Percentiles rank a stretch among this genome's conserved stretches.
phyloP scores from a whole-genome alignment of 148 eudicot species.

The Camellia sinensis region DNA sequence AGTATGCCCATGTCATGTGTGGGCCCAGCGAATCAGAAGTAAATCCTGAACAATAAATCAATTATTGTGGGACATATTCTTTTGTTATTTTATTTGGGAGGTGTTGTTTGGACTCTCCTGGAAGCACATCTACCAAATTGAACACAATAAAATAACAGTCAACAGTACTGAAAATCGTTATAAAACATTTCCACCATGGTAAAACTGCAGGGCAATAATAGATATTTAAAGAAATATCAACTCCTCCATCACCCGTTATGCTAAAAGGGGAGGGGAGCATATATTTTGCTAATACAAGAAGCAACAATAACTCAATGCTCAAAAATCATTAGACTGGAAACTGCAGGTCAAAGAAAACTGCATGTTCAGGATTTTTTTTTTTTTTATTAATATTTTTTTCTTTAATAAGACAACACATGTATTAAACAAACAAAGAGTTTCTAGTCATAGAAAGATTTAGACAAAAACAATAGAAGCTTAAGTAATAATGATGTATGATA shows the following conservation, averaged over 20 bases:
- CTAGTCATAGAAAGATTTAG: not conserved
- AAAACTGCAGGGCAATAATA: not conserved
- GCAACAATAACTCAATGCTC: conserved; percentile 1
- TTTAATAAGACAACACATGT: not conserved
- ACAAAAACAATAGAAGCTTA: not conserved
- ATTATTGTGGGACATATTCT: not conserved
- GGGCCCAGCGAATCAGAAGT: conserved; percentile 23
- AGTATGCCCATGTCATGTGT: conserved; percentile 16
- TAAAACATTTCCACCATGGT: not conserved
- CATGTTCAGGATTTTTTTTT: not conserved
- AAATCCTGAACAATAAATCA: conserved; percentile 16
- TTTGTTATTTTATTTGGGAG: not conserved
- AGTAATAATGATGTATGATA: not conserved
- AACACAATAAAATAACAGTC: not conserved
- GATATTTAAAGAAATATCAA: not conserved
- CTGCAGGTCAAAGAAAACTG: not conserved
- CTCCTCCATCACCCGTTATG: not conserved
- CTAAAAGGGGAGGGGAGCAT: not conserved
- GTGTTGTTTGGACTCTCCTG: not conserved
- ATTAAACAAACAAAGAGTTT: not conserved
- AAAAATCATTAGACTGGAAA: not conserved
- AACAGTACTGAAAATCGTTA: not conserved
- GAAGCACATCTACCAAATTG: not conserved
- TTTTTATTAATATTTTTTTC: too few species aligned
- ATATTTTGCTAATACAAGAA: not conserved